Percentiles rank a stretch among this genome's conserved stretches.
phyloP scores from a whole-genome alignment of 2,329 filamentous ascomycete species.

The Fusarium chuoi region DNA sequence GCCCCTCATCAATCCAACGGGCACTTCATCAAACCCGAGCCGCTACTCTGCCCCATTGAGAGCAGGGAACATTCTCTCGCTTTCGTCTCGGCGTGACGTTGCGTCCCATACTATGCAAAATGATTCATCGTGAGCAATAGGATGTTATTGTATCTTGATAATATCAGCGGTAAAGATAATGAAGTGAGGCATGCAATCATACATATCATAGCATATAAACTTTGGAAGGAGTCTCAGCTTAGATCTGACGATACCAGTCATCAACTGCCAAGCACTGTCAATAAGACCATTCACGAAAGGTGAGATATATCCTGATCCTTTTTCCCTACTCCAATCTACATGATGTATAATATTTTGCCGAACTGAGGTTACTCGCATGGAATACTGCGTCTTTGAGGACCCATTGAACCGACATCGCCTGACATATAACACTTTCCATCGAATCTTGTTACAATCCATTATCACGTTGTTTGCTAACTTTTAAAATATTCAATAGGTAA shows the following conservation, averaged over 20 bases:
- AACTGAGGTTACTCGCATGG: constrained; percentile 15
- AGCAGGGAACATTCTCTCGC: too few species aligned
- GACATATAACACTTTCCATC: background rate
- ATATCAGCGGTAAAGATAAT: fast-evolving
- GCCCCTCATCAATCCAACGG: background rate
- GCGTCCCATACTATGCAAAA: background rate
- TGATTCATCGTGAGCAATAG: background rate
- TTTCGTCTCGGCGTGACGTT: background rate
- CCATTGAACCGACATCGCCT: constrained; percentile 26
- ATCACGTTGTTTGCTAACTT: background rate
- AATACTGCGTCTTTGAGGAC: constrained; percentile 19
- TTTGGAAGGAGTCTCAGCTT: background rate
- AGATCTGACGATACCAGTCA: fast-evolving
- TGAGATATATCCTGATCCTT: fast-evolving
- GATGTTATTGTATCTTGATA: fast-evolving
- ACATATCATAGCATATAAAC: background rate
- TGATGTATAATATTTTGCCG: constrained; percentile 32
- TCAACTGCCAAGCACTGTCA: fast-evolving
- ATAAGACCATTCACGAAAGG: background rate
- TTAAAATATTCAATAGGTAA: background rate
- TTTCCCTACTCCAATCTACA: background rate
- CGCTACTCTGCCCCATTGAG: background rate
- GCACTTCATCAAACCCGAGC: background rate
- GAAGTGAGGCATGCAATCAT: fast-evolving
- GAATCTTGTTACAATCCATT: background rate